These are phyloP conservation scores for Aspergillus sp. DNA, from an alignment of 2,329 filamentous ascomycete genomes.

Conservation along the genomic window DNA sequence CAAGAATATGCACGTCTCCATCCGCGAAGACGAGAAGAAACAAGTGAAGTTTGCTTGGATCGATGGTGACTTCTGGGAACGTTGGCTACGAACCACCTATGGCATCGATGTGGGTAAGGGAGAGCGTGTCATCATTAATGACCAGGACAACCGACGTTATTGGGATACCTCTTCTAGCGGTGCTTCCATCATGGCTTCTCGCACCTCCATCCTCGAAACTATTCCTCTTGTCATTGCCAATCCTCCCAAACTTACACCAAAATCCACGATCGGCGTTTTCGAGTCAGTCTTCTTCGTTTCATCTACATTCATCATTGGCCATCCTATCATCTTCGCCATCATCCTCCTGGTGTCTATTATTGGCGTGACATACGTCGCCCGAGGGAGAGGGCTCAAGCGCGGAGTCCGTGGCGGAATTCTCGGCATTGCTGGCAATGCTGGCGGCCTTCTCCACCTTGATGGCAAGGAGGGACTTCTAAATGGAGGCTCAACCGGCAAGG, in stretches of 20 bases:
- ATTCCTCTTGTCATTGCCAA: conserved; percentile 52
- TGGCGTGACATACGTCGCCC: conserved; percentile 34
- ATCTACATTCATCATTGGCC: conserved; percentile 42
- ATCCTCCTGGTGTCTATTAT: conserved; percentile 38
- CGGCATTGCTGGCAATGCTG: conserved; percentile 31
- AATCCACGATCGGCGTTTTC: conserved; percentile 49
- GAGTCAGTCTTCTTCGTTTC: conserved; percentile 49
- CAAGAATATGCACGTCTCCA: conserved; percentile 88
- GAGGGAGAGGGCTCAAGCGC: conserved; percentile 31
- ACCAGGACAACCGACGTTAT: conserved; percentile 91
- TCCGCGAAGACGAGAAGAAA: conserved; percentile 82
- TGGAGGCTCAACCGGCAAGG: conserved; percentile 45
- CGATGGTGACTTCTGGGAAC: conserved; percentile 94
- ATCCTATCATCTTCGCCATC: conserved; percentile 45
- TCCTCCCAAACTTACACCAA: conserved; percentile 49
- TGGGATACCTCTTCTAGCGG: conserved; percentile 92
- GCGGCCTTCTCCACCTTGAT: conserved; percentile 50
- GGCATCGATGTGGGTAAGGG: conserved; percentile 83
- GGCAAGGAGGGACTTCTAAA: conserved; percentile 49
- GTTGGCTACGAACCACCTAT: conserved; percentile 94
- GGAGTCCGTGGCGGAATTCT: conserved; percentile 36
- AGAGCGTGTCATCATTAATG: conserved; percentile 92
- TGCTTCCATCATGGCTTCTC: conserved; percentile 83
- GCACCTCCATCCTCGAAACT: conserved; percentile 88
- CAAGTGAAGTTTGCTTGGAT: conserved; percentile 97